Evolutionary conservation across 768 basidiomycete genomes (phyloP).

Genomic region (Lenzites betulinus): DNA sequence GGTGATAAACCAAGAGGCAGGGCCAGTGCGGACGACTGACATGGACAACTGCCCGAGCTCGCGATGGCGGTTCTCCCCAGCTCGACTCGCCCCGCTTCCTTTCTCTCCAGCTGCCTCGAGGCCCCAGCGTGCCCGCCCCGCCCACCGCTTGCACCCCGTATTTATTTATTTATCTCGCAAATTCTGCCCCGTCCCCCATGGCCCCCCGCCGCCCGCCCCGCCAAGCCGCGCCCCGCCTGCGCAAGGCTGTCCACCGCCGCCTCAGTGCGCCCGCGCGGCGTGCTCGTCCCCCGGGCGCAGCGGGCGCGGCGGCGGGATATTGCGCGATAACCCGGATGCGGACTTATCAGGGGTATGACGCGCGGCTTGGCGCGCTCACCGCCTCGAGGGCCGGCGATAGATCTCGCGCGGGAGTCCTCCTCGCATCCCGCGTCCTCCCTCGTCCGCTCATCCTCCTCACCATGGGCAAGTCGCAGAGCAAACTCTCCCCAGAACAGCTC

Average conservation of each 20-base stretch:
- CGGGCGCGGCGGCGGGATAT: slow-evolving; percentile 4
- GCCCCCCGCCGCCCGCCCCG: neutral
- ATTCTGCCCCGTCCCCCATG: neutral
- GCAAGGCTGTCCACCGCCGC: neutral
- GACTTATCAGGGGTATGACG: slow-evolving; percentile 21
- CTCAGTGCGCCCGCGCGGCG: neutral
- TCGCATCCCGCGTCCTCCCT: neutral
- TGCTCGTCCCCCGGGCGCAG: neutral
- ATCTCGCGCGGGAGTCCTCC: neutral
- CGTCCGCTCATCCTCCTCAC: neutral
- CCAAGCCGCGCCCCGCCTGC: neutral
- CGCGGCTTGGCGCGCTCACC: slow-evolving; percentile 14
- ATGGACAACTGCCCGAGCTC: slow-evolving; percentile 22
- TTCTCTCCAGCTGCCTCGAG: slow-evolving; percentile 35
- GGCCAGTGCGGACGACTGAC: slow-evolving; percentile 22
- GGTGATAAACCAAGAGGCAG: slow-evolving; percentile 27
- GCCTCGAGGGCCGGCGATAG: neutral
- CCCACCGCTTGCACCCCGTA: no score
- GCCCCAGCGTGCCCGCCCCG: slow-evolving; percentile 26
- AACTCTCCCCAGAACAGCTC: slow-evolving; percentile 92
- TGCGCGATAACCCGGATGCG: slow-evolving; percentile 4
- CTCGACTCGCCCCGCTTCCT: slow-evolving; percentile 26
- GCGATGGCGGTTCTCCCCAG: slow-evolving; percentile 24
- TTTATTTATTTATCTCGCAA: neutral
- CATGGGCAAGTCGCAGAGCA: slow-evolving; percentile 98